Percentiles rank a stretch among this genome's conserved stretches.
phyloP scores from a whole-genome alignment of 805 yeast species.

The Sugiyamaella lignohabitans region DNA sequence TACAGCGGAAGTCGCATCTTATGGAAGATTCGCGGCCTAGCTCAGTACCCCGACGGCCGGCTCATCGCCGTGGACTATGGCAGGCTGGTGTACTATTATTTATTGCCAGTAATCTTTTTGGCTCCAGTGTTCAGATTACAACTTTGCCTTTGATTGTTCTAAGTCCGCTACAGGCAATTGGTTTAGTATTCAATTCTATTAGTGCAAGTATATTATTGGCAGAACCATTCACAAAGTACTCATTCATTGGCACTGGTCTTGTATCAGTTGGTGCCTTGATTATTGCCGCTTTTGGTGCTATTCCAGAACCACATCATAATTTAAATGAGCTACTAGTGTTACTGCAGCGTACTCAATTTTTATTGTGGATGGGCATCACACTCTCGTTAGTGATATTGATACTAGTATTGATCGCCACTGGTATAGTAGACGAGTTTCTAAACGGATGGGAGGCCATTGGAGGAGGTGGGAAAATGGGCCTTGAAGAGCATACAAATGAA shows the following conservation, averaged over 20 bases:
- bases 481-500: background rate
- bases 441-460: background rate
- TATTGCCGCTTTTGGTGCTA: constrained; percentile 67
- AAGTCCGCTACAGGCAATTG: constrained; percentile 79
- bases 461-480: background rate
- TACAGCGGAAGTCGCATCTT: constrained; percentile 73
- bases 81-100: constrained; percentile 65
- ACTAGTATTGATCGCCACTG: constrained; percentile 14
- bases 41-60: constrained; percentile 29
- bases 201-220: constrained; percentile 61
- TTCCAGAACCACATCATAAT: constrained; percentile 47
- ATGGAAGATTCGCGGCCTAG: constrained; percentile 34
- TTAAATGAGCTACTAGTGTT: constrained; percentile 42
- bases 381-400: constrained; percentile 28
- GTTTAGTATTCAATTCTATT: constrained; percentile 78
- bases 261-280: constrained; percentile 69
- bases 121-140: constrained; percentile 76
- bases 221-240: constrained; percentile 55
- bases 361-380: constrained; percentile 49
- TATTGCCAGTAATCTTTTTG: constrained; percentile 66
- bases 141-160: constrained; percentile 74
- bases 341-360: constrained; percentile 41
- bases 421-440: constrained; percentile 2
- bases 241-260: constrained; percentile 58
- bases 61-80: constrained; percentile 52